These are phyloP conservation scores for Marchantia paleacea DNA, from an alignment of 225 moss, liverwort and hornwort species.

Conservation along the genomic window DNA sequence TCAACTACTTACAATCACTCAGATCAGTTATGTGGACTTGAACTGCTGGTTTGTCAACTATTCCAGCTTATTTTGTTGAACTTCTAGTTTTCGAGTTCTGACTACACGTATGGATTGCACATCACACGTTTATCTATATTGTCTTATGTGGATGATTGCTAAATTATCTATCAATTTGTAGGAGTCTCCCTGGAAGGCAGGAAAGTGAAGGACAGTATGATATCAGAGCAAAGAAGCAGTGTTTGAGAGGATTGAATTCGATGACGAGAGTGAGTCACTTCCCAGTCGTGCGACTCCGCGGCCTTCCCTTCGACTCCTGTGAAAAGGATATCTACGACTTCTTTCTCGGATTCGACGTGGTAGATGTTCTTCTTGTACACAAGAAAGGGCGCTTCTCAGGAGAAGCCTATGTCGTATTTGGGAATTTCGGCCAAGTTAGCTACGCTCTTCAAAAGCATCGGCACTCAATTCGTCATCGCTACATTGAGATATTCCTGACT, in stretches of 20 bases:
- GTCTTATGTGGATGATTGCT: too few relatives aligned
- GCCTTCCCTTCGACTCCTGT: slow-evolving; percentile 78
- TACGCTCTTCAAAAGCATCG: slow-evolving; percentile 71
- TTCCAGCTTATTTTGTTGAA: too few relatives aligned
- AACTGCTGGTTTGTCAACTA: too few relatives aligned
- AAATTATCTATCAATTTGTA: too few relatives aligned
- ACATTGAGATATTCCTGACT: slow-evolving; percentile 77
- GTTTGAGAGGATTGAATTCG: slow-evolving; percentile 54
- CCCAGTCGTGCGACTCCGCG: slow-evolving; percentile 75
- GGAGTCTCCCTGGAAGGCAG: too few relatives aligned
- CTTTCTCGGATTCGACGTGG: slow-evolving; percentile 70
- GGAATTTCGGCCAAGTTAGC: slow-evolving; percentile 67
- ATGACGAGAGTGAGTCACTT: slow-evolving; percentile 36
- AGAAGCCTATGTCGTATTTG: slow-evolving; percentile 77
- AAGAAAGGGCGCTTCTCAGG: slow-evolving; percentile 71
- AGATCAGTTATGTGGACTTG: too few relatives aligned
- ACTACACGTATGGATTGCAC: too few relatives aligned
- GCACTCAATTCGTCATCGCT: slow-evolving; percentile 71
- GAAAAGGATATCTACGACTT: slow-evolving; percentile 75
- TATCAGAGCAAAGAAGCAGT: slow-evolving; percentile 76
- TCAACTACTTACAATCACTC: too few relatives aligned
- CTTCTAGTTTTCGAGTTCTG: too few relatives aligned
- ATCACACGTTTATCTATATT: too few relatives aligned
- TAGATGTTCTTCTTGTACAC: slow-evolving; percentile 70
- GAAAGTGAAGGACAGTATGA: slow-evolving; percentile 57